Base-by-base conservation (phyloP, 2,329 filamentous ascomycete species). In the Trichoderma gracile region DNA sequence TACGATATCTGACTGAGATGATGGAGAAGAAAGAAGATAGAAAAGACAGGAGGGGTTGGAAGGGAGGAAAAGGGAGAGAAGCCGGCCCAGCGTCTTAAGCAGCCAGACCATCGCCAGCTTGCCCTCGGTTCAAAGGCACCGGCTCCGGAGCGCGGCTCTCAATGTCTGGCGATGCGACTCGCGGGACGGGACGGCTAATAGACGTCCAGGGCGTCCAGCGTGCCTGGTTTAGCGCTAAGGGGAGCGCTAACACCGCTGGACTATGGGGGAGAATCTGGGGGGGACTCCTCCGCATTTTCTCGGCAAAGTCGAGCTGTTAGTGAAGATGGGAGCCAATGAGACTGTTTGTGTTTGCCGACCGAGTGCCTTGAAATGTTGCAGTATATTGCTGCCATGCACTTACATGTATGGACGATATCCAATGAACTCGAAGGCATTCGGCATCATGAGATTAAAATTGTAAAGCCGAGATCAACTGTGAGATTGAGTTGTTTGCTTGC, bases 131-230 rank as follows among this genome's bases (percentile, higher is more conserved):
- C 17, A 61, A 61, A 33, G 15, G 40, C 15, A 25, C 54, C 42
- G 54, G 54, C 50, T 46, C 54, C 54, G 54, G 25, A 57, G n/a
- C 47, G 40, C 47, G 57, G 57, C 57, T 60, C 33, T 21, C 8
- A 42, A 12, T 50, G 46, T 23, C 5, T 53, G 30, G 49, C 40
- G n/a, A 23, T 61, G 40, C 58, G 8, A 46, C 47, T 61, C 25
- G 58, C 58, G 58, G 58, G 52, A 63, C 60, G 60, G 60, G 19
- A 63, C 60, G 60, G 60, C 61, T 57, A 57, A 19, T 57, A 27
- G 15, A 17, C 30, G 17, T 52, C 30, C 17, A 19, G 33, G 33
- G 43, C 23, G n/a, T 56, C 42, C 45, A 30, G 14, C 54, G 38
- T 45, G 14, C 45, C 45, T 21, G 43, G 33, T 33, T 3, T 14